Percentiles rank a stretch among this genome's conserved stretches.
These are phyloP conservation scores for Plantago coronopus DNA, from an alignment of 305 asterid species.

Conservation along the genomic window DNA sequence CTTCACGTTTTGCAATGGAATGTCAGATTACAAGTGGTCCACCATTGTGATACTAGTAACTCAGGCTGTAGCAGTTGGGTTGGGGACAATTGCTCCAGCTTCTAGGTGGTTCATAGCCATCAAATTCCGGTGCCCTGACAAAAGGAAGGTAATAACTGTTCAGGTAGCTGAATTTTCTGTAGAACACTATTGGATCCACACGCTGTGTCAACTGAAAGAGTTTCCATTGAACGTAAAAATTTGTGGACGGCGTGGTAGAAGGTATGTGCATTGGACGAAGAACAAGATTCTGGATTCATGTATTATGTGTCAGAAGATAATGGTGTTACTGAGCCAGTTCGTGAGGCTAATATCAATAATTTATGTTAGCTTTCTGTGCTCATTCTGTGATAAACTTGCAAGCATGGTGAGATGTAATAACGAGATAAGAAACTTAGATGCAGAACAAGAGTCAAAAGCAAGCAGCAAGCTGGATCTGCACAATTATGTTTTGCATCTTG, in stretches of 20 bases:
- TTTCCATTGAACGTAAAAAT: slow-evolving; percentile 40
- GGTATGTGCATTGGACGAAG: slow-evolving; percentile 38
- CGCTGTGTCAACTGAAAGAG: slow-evolving; percentile 49
- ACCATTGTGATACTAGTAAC: slow-evolving; percentile 46
- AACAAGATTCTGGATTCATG: slow-evolving; percentile 41
- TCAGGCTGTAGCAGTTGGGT: slow-evolving; percentile 59
- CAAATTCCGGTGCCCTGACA: slow-evolving; percentile 52
- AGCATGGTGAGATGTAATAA: slow-evolving; percentile 26
- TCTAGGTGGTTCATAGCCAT: slow-evolving; percentile 62
- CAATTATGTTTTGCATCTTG: slow-evolving; percentile 62
- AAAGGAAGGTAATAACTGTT: slow-evolving; percentile 20
- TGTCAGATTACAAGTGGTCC: slow-evolving; percentile 86
- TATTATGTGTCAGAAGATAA: slow-evolving; percentile 47
- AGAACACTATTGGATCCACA: slow-evolving; percentile 66
- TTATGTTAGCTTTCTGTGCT: slow-evolving; percentile 30
- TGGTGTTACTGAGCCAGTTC: slow-evolving; percentile 56
- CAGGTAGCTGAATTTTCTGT: slow-evolving; percentile 28
- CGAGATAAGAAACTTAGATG: slow-evolving; percentile 20
- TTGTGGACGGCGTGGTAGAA: slow-evolving; percentile 39
- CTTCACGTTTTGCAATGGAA: slow-evolving; percentile 60
- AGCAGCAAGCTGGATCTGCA: slow-evolving; percentile 43
- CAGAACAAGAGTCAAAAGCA: slow-evolving; percentile 29
- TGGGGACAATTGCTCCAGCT: slow-evolving; percentile 74
- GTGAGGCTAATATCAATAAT: slow-evolving; percentile 48
- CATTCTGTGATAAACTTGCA: slow-evolving; percentile 26